Base-by-base conservation (phyloP, 2,329 filamentous ascomycete species). In the Colletotrichum ledebouriae region DNA sequence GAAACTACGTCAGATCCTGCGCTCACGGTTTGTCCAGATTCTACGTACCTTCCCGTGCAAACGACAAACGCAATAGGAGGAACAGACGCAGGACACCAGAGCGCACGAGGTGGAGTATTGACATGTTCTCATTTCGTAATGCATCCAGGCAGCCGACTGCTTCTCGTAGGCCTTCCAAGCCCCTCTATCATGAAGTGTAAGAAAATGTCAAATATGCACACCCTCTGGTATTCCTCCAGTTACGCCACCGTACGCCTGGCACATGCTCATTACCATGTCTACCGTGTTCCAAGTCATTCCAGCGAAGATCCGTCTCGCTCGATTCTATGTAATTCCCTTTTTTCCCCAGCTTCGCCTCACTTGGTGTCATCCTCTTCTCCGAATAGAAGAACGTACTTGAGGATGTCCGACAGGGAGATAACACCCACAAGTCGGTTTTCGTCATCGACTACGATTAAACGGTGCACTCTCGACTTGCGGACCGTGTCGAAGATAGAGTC, bases 401-500 rank as follows among this genome's bases (percentile, higher is more conserved):
- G 87, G 72, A 99, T 98, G 80, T 99, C 96, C 67, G 95, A 98
- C 62, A 99, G 85, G 6, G 94, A 98, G 69, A 99, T 90, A 63
- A 99, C 89, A 53, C 96, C 96, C 78, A 91, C 92, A 63, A 99
- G 88, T 73, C 90, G 90, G 77, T 90, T 93, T 59, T 94, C 88
- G 72, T 98, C 94, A 78, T 99, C 94, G 66, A 99, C 93, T 56
- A 99, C 92, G 64, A 98, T 91, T 72, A 99, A 85, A 71, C 96
- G 89, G 80, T 99, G 96, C 33, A 99, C 95, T 70, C 97, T 88
- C 52, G 94, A 97, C 81, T 95, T 97, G 73, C 95, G 92, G 73
- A 99, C 93, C 1, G 96, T 98, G 78, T 98, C 94, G 78, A 98
- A 98, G 73, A 99, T 96, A 11, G 94, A 95, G 77, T 97, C 95